Conservation (phyloP, 2,329 filamentous ascomycete species). For the Fusarium citri region DNA sequence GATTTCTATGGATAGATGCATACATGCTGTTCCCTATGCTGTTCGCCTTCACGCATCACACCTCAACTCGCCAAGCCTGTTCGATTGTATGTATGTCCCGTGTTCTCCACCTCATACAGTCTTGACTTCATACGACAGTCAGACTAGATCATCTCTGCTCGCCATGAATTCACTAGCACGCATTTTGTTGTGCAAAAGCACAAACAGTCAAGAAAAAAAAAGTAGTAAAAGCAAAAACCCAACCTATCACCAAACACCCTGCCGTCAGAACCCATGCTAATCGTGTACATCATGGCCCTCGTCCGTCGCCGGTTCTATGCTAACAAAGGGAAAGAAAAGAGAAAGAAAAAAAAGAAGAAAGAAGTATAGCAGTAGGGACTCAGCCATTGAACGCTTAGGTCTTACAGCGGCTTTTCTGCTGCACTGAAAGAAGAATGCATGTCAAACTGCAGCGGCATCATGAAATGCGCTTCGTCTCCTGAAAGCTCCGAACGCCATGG, state of each 20-base stretch:
- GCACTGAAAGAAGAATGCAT: not conserved
- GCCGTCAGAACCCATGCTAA: conserved; percentile 33
- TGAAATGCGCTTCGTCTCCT: conserved; percentile 8
- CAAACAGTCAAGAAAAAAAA: not conserved
- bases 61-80: not conserved
- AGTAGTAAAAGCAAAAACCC: conserved; percentile 10
- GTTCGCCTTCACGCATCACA: not conserved
- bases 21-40: conserved; percentile 8
- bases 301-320: conserved; percentile 26
- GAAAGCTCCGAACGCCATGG: conserved; percentile 36
- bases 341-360: not conserved
- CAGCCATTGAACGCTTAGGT: conserved; percentile 4
- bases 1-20: conserved; percentile 12
- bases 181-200: not conserved
- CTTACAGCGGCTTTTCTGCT: conserved; percentile 12
- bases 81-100: not conserved
- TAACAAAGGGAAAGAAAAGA: not conserved
- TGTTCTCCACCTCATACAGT: not conserved
- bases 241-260: conserved; percentile 24
- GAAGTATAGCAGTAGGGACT: not conserved
- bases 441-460: not conserved
- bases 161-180: not conserved
- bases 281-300: conserved; percentile 40
- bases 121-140: not conserved
- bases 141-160: not conserved